A percentile compares a stretch with the other conserved stretches of the same genome.
Evolutionary conservation across 1,284 basidiomycete genomes (phyloP).

Genomic region (Mycena citricolor): DNA sequence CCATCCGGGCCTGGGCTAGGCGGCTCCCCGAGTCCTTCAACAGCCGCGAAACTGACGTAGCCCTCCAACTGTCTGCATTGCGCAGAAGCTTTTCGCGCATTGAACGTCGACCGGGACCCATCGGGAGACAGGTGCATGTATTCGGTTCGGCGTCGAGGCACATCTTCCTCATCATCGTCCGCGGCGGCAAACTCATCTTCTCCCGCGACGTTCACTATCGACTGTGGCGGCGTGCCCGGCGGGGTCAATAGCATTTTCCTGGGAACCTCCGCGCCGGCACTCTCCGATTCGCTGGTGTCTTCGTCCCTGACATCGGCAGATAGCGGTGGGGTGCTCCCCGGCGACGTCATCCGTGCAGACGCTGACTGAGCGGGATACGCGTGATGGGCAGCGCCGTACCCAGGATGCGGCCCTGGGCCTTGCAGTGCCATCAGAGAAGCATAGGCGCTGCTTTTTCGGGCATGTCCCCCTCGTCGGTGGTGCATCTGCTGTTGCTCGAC

Average conservation of each 20-base stretch:
- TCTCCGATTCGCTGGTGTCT: neutral
- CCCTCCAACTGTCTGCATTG: conserved; percentile 58
- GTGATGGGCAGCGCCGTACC: conserved; percentile 1
- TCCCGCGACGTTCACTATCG: conserved; percentile 6
- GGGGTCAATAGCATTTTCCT: conserved; percentile 16
- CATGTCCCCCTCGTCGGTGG: no score
- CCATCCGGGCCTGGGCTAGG: conserved; percentile 37
- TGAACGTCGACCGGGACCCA: conserved; percentile 43
- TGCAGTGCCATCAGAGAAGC: conserved; percentile 18
- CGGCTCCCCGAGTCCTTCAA: conserved; percentile 69
- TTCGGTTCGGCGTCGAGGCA: no score
- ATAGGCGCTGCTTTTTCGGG: conserved; percentile 23
- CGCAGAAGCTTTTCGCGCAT: conserved; percentile 58
- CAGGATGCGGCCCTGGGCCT: neutral
- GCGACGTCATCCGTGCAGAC: conserved; percentile 7
- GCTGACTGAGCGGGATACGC: conserved; percentile 2
- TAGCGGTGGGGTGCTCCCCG: conserved; percentile 23
- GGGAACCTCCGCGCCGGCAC: neutral
- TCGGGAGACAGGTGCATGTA: no score
- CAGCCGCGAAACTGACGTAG: conserved; percentile 64
- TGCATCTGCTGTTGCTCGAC: no score
- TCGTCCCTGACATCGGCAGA: conserved; percentile 17
- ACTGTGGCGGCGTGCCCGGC: conserved; percentile 20
- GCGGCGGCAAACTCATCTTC: neutral
- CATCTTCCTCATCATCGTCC: neutral